phyloP scores from a whole-genome alignment of 2,329 filamentous ascomycete species.

The Talaromyces islandicus region DNA sequence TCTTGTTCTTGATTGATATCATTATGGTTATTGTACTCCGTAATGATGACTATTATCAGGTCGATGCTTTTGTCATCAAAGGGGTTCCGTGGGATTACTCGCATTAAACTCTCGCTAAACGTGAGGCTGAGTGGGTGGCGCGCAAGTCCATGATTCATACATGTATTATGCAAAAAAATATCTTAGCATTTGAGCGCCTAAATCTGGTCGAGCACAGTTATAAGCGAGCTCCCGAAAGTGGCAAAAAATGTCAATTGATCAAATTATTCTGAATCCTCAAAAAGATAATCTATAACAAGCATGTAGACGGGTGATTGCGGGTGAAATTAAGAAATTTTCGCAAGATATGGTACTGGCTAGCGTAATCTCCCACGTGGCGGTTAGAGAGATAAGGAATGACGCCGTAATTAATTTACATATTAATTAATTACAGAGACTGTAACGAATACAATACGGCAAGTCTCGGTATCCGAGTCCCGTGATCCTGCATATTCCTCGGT shows the following conservation, averaged over 20 bases:
- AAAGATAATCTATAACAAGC: too few relatives aligned
- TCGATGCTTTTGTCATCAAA: not conserved
- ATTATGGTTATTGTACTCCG: too few relatives aligned
- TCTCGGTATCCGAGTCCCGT: not conserved
- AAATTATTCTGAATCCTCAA: too few relatives aligned
- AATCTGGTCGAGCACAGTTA: not conserved
- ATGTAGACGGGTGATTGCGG: not conserved
- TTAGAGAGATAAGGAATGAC: not conserved
- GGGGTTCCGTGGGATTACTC: not conserved
- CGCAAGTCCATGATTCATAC: not conserved
- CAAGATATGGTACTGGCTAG: not conserved
- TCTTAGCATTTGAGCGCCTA: too few relatives aligned
- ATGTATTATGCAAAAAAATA: too few relatives aligned
- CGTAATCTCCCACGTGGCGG: not conserved
- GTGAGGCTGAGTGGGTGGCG: not conserved
- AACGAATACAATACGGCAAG: not conserved
- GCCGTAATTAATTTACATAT: not conserved
- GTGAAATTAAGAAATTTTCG: not conserved
- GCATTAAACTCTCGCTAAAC: not conserved
- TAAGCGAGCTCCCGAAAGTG: not conserved
- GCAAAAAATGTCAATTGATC: not conserved
- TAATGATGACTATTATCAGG: too few relatives aligned
- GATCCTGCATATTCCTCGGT: not conserved
- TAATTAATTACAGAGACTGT: too few relatives aligned
- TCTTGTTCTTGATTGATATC: too few relatives aligned